Conservation (phyloP, 1,139 yeast genomes). For the Yamadazyma siamensis region DNA sequence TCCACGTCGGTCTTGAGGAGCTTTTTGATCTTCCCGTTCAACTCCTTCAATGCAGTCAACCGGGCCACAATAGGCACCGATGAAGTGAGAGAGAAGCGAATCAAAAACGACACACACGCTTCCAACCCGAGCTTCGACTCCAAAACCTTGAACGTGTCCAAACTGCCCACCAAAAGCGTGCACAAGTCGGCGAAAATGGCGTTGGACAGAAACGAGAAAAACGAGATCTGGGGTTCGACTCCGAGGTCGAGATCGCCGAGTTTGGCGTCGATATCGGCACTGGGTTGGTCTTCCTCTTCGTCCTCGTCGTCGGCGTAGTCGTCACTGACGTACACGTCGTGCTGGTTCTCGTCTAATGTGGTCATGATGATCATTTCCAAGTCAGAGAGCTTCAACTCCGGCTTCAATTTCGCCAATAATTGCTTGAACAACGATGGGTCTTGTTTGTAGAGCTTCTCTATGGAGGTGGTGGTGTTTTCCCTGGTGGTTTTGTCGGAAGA, state of each 20-base stretch:
- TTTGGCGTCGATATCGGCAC: constrained; percentile 5
- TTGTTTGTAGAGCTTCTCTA: constrained; percentile 42
- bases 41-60: constrained; percentile 38
- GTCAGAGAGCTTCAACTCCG: constrained; percentile 39
- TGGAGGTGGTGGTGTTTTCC: constrained; percentile 33
- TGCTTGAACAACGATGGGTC: constrained; percentile 40
- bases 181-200: constrained; percentile 42
- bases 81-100: constrained; percentile 56
- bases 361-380: constrained; percentile 71
- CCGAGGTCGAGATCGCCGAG: constrained; percentile 3
- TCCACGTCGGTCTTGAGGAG: constrained; percentile 21
- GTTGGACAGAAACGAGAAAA: constrained; percentile 33
- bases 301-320: constrained; percentile 9
- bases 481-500: constrained; percentile 20
- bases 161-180: constrained; percentile 33
- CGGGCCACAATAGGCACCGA: constrained; percentile 57
- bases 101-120: constrained; percentile 49
- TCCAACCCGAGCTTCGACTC: constrained; percentile 19
- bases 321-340: constrained; percentile 15
- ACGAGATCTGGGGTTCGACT: constrained; percentile 23
- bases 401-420: constrained; percentile 30
- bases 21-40: constrained; percentile 24
- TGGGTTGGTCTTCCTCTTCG: constrained; percentile 5
- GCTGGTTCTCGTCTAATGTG: constrained; percentile 38
- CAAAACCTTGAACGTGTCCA: constrained; percentile 4